phyloP scores from a whole-genome alignment of 768 basidiomycete genomes.

The Mycena galopus region DNA sequence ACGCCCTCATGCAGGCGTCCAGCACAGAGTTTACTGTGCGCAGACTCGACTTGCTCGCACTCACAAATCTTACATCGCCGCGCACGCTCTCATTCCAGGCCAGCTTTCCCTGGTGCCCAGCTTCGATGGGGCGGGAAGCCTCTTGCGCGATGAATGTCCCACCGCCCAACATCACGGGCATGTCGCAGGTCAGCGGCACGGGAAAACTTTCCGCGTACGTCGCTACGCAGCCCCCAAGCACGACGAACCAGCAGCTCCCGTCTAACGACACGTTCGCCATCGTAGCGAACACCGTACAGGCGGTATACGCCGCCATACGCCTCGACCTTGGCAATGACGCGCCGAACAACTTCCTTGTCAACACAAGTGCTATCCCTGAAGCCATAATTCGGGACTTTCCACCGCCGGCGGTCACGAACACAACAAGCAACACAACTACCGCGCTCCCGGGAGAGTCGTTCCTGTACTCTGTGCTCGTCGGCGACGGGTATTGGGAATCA shows the following conservation, averaged over 20 bases:
- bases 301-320: conserved; percentile 41
- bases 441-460: not conserved
- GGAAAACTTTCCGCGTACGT: too few species aligned
- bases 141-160: conserved; percentile 13
- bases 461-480: conserved; percentile 15
- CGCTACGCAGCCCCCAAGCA: not conserved
- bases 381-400: not conserved
- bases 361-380: conserved; percentile 11
- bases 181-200: not conserved
- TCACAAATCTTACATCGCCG: conserved; percentile 5
- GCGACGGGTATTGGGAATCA: not conserved
- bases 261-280: conserved; percentile 20
- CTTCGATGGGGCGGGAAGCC: conserved; percentile 13
- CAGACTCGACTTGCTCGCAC: not conserved
- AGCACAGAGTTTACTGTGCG: not conserved
- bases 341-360: conserved; percentile 46
- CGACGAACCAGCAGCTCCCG: too few species aligned
- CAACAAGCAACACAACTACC: conserved; percentile 1
- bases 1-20: not conserved
- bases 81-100: conserved; percentile 13
- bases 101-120: conserved; percentile 21
- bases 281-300: conserved; percentile 41
- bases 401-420: too few species aligned
- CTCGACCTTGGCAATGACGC: conserved; percentile 45
- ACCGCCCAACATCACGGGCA: not conserved